Evolutionary conservation across 2,329 filamentous ascomycete species (phyloP), one percentile per base, ranked within the genome.

Genomic region (Diaporthe velutina): DNA sequence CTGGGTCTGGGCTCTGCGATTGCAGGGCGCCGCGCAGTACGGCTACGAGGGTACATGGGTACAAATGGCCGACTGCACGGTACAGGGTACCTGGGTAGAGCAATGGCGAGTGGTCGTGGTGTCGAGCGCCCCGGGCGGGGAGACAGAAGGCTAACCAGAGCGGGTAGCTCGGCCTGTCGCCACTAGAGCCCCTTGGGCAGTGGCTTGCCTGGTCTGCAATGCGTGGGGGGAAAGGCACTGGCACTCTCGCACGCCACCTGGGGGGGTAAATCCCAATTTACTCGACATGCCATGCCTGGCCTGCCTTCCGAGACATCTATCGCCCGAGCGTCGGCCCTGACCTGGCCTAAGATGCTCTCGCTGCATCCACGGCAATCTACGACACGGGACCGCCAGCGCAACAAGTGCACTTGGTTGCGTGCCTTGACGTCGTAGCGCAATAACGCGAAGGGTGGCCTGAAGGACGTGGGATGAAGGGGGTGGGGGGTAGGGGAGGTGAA

Each of bases 401-500:
- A 12, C 61, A 52, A 52, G 42, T 50, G 45, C 33, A 52, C 61
- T 19, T 13, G 45, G 45, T 28, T 67, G 45, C 61, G 61, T 52
- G 61, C 61, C 61, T 67, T 38, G 61, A 52, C 61, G 45, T 52
- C 48, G 61, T 33, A 67, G 30, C 61, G 45, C 61, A 38, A 35
- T 28, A 17, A 66, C 28, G 61, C 42, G 28, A 50, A 50, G 61
- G 61, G 61, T 48, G 61, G 40, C 40, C 60, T 19, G 17, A n/a
- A 67, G 61, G n/a, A 35, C 60, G 60, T 66, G 60, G 60, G 60
- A 50, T 66, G 60, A 66, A 66, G 60, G 42, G 60, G 60, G 60
- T 66, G 60, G 60, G 60, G 60, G 60, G 19, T n/a, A n/a, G n/a
- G n/a, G n/a, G n/a, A n/a, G 13, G 15, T 0, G 22, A 15, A 6